These are phyloP conservation scores for Pythium dissimile DNA, from an alignment of 352 stramenopile species.

Conservation along the genomic window DNA sequence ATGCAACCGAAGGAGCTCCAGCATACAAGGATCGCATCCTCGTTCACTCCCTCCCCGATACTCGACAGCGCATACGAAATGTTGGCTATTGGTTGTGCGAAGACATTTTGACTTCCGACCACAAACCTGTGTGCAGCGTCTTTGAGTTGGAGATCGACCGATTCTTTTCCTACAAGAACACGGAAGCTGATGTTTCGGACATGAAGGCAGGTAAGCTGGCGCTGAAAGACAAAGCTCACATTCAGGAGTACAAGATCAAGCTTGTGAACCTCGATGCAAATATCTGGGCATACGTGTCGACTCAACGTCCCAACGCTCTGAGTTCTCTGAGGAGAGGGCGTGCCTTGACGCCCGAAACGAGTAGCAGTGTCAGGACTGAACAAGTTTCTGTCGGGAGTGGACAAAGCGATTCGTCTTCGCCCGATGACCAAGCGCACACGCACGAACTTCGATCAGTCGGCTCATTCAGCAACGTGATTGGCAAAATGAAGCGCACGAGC, in stretches of 20 bases:
- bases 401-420: neutral
- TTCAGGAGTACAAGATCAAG: slow-evolving; percentile 72
- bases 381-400: slow-evolving; percentile 1
- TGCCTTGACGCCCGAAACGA: slow-evolving; percentile 11
- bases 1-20: slow-evolving; percentile 23
- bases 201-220: slow-evolving; percentile 43
- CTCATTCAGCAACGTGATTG: slow-evolving; percentile 9
- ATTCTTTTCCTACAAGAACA: slow-evolving; percentile 67
- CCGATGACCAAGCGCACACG: neutral
- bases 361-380: neutral
- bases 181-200: slow-evolving; percentile 44
- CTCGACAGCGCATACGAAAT: slow-evolving; percentile 50
- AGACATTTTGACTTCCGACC: slow-evolving; percentile 52
- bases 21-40: slow-evolving; percentile 79
- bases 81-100: slow-evolving; percentile 69
- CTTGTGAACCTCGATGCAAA: slow-evolving; percentile 72
- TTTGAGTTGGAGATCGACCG: slow-evolving; percentile 76
- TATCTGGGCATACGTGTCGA: slow-evolving; percentile 59
- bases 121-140: slow-evolving; percentile 71
- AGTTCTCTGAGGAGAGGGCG: slow-evolving; percentile 12
- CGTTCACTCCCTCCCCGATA: slow-evolving; percentile 63
- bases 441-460: slow-evolving; percentile 9
- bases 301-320: neutral
- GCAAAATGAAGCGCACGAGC: slow-evolving; percentile 20
- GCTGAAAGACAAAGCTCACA: slow-evolving; percentile 52